Percentiles rank a stretch among this genome's conserved stretches.
These are phyloP conservation scores for Kwoniella europaea DNA, from an alignment of 768 basidiomycete species.

Conservation along the genomic window DNA sequence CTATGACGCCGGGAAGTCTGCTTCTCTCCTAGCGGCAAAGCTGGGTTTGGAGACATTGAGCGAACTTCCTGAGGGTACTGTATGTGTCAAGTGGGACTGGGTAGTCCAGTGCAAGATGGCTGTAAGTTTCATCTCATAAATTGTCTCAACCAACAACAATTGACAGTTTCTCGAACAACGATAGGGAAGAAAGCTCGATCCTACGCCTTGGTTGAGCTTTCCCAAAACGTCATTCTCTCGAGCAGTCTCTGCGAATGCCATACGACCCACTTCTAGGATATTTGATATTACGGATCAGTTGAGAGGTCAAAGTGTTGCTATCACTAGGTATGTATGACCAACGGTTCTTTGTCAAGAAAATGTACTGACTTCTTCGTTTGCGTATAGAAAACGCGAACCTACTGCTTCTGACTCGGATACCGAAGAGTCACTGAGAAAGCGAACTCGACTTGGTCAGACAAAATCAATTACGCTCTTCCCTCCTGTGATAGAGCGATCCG, in stretches of 20 bases:
- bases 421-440: conserved; percentile 35
- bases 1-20: conserved; percentile 32
- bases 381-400: conserved; percentile 37
- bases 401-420: conserved; percentile 52
- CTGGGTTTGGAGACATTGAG: conserved; percentile 37
- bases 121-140: conserved; percentile 26
- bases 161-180: not conserved
- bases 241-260: conserved; percentile 13
- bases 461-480: conserved; percentile 22
- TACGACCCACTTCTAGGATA: conserved; percentile 28
- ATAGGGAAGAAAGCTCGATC: conserved; percentile 34
- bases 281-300: conserved; percentile 39
- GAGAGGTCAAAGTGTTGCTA: conserved; percentile 33
- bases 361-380: not conserved
- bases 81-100: conserved; percentile 51
- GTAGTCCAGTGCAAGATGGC: conserved; percentile 38
- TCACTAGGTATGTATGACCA: conserved; percentile 31
- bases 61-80: conserved; percentile 40
- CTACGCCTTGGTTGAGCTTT: conserved; percentile 41
- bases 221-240: conserved; percentile 29
- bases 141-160: no score
- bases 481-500: conserved; percentile 2
- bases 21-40: conserved; percentile 24
- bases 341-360: not conserved
- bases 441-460: conserved; percentile 6